phyloP scores from a whole-genome alignment of 2,329 filamentous ascomycete genomes.

The Blumeriella jaapii region DNA sequence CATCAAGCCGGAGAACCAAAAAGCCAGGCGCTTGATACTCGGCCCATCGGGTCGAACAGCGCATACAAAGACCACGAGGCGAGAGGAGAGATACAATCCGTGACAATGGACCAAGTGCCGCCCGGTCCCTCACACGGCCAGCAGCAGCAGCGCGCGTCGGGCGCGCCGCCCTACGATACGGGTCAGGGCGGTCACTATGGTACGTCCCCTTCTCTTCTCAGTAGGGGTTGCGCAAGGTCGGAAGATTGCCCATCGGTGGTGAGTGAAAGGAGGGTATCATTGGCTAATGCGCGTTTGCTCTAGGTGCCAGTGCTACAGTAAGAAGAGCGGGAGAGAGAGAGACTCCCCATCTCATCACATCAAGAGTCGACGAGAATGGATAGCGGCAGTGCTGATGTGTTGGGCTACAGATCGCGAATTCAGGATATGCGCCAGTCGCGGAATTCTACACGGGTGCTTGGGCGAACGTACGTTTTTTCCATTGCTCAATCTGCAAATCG shows the following conservation, averaged over 20 bases:
- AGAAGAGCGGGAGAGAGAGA: too few species aligned
- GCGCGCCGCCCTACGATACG: conserved; percentile 58
- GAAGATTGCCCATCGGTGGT: conserved; percentile 7
- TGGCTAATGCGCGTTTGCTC: conserved; percentile 19
- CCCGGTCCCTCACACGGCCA: conserved; percentile 39
- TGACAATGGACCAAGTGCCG: conserved; percentile 18
- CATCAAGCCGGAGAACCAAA: not conserved
- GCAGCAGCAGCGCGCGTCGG: too few species aligned
- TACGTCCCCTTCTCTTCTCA: conserved; percentile 30
- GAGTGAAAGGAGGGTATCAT: conserved; percentile 3
- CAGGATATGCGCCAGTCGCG: conserved; percentile 76
- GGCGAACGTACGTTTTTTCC: conserved; percentile 63
- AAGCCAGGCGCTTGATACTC: too few species aligned
- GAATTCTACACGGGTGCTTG: conserved; percentile 90
- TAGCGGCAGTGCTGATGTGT: conserved; percentile 17
- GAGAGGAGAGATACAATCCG: not conserved
- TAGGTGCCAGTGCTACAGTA: conserved; percentile 60
- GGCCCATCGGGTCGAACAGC: too few species aligned
- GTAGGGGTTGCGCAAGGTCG: not conserved
- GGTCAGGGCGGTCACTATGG: conserved; percentile 68
- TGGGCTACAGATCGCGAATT: conserved; percentile 58
- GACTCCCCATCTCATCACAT: too few species aligned
- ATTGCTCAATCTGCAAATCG: not conserved
- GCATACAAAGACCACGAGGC: not conserved
- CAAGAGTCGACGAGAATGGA: too few species aligned